Evolutionary conservation across 768 basidiomycete species (phyloP), one percentile per base, ranked within the genome.

Genomic region (Boletus sensibilis): DNA sequence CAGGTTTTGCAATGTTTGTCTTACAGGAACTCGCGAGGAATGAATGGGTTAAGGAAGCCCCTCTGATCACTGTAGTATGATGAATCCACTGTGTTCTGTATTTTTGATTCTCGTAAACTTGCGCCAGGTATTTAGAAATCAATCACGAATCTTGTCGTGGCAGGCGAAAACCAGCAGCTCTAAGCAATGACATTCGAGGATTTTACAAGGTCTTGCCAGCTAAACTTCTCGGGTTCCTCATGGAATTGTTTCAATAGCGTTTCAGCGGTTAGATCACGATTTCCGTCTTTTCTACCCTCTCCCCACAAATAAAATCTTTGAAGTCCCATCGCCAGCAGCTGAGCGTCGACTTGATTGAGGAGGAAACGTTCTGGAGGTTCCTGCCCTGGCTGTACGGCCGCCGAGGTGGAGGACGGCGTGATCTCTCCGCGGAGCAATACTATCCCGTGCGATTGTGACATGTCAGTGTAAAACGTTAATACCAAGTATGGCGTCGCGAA

Each of bases 361-460:
- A 92, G 71, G 64, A 79, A 90, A 34, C 77, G 73, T 21, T 53
- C 52, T 9, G 47, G 13, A 16, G 23, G 37, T 34, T 60, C 63
- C 39, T 57, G 52, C 54, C 74, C 78, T 45, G 78, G 74, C 11
- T 57, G 69, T 14, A 64, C 64, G n/a, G 70, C 67, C 31, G 71
- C 72, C 29, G 67, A 62, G 18, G 77, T 70, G 14, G 83, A 72
- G 2, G 85, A 79, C 1, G 91, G 86, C 0, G 93, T 93, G 57
- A 98, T 86, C 74, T 98, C 95, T 21, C 96, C 97, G 18, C 94
- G 80, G 72, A 98, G 78, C 5, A 99, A 82, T 3, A 98, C 92
- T 43, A 90, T 69, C 12, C 84, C 86, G 65, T 98, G 93, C 5
- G 89, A 85, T 27, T 80, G 71, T 2, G 86, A 83, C 6, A 99